These are phyloP conservation scores for Hyphopichia khmerensis DNA, from an alignment of 1,139 yeast genomes.

Conservation along the genomic window DNA sequence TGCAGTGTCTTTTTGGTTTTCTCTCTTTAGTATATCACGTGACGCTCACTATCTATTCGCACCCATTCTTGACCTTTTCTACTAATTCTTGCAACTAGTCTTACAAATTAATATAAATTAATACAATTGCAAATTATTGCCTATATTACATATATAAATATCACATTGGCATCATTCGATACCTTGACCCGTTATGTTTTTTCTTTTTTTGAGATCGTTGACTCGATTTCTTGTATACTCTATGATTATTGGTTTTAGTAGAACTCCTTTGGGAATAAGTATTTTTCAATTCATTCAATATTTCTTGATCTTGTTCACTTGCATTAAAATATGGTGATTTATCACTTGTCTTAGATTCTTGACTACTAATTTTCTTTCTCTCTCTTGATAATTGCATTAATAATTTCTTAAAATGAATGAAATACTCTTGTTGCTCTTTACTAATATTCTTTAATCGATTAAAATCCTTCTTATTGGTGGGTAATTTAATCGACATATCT, in stretches of 20 bases:
- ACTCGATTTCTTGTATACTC: not conserved
- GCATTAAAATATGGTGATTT: slow-evolving; percentile 11
- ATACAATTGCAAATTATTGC: too few relatives aligned
- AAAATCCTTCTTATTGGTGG: slow-evolving; percentile 54
- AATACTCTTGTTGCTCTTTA: slow-evolving; percentile 42
- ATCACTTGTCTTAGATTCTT: not conserved
- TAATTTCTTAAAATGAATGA: slow-evolving; percentile 44
- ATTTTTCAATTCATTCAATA: slow-evolving; percentile 2
- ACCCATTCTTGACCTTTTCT: not conserved
- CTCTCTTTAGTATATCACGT: too few relatives aligned
- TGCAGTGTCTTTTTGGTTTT: too few relatives aligned
- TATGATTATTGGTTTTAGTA: not conserved
- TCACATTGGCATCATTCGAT: not conserved
- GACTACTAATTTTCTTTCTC: slow-evolving; percentile 17
- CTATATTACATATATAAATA: not conserved
- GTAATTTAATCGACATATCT: slow-evolving; percentile 56
- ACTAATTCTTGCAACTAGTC: not conserved
- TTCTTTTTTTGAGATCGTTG: not conserved
- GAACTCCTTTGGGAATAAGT: slow-evolving; percentile 2
- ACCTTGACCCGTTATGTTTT: not conserved
- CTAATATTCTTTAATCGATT: slow-evolving; percentile 39
- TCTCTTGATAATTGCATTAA: slow-evolving; percentile 38
- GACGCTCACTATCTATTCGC: too few relatives aligned
- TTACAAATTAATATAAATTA: too few relatives aligned
- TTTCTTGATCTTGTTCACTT: not conserved